Base-by-base conservation (phyloP, 345 rosid species). In the Heritiera littoralis region DNA sequence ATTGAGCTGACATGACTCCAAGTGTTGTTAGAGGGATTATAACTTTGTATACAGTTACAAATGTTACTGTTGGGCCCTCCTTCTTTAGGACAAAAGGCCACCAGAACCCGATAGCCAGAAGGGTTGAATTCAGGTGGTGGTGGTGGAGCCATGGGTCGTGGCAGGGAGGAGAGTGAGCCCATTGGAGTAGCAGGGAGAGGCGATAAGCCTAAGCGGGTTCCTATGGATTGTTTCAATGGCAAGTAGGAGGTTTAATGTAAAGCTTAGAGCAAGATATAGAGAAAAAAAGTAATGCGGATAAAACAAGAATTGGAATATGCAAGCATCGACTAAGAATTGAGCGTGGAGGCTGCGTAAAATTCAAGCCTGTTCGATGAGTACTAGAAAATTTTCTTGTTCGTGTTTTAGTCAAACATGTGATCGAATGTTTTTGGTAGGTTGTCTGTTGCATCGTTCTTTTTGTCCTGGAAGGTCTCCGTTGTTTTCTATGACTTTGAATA, bases 11-110 rank as follows among this genome's bases (percentile, higher is more conserved):
- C 85, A 23, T 86, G 80, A 48, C 73, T 80, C 92, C 90, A 88
- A 2, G 82, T 66, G 51, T 89, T 85, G 78, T 38, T 40, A 2
- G 79, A 68, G 0, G 89, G 91, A 32, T 86, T 54, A 68, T 84
- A 89, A 56, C 86, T 58, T 7, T 86, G 90, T 10, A 91, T 84
- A 88, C 88, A 84, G 49, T 88, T 87, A 9, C 86, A 71, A 35
- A 66, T 0, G 13, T 69, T 43, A 8, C 72, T 38, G 28, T 77
- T 64, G 9, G 77, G 54, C 6, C 69, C 40, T 5, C 76, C 80
- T 23, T 84, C 86, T 13, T 72, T 81, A 0, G 48, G 77, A 70
- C 89, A 86, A 72, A 89, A 87, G 3, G 86, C 83, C 14, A 79
- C 86, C 15, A 81, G 76, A 10, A 89, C 80, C 1, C 70, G 68